Conservation (phyloP, 345 rosid species). For the Carallia brachiata region DNA sequence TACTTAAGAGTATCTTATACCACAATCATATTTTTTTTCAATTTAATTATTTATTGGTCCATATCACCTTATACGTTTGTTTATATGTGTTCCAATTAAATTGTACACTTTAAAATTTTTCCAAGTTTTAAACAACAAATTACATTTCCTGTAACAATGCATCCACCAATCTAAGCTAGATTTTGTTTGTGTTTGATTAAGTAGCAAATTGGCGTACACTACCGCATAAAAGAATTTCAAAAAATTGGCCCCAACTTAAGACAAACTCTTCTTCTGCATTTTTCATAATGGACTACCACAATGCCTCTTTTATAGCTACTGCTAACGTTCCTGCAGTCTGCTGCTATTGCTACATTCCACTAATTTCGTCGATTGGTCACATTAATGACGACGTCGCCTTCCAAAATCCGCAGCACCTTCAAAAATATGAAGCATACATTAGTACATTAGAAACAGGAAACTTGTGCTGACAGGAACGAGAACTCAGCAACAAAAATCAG, state of each 20-base stretch:
- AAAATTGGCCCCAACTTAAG: neutral
- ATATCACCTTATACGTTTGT: too few relatives aligned
- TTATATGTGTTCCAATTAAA: too few relatives aligned
- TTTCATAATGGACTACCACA: too few relatives aligned
- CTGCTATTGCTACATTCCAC: neutral
- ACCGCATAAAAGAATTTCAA: neutral
- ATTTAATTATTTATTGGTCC: too few relatives aligned
- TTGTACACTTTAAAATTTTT: too few relatives aligned
- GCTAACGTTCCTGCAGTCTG: neutral
- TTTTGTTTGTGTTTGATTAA: too few relatives aligned
- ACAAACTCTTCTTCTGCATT: neutral
- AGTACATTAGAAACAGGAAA: neutral
- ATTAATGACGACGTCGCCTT: slow-evolving; percentile 53
- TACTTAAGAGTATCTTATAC: too few relatives aligned
- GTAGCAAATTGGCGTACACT: neutral
- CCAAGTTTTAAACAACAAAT: too few relatives aligned
- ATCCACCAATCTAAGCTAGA: neutral
- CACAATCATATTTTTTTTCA: too few relatives aligned
- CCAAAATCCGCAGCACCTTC: slow-evolving; percentile 87
- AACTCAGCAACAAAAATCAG: too few relatives aligned
- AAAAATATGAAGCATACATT: slow-evolving; percentile 9
- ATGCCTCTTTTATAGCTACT: too few relatives aligned
- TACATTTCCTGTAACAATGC: neutral
- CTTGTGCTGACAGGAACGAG: too few relatives aligned
- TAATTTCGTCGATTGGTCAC: slow-evolving; percentile 18